These are phyloP conservation scores for Pinus tabuliformis DNA, from an alignment of 75 land plant genomes.

Conservation along the genomic window DNA sequence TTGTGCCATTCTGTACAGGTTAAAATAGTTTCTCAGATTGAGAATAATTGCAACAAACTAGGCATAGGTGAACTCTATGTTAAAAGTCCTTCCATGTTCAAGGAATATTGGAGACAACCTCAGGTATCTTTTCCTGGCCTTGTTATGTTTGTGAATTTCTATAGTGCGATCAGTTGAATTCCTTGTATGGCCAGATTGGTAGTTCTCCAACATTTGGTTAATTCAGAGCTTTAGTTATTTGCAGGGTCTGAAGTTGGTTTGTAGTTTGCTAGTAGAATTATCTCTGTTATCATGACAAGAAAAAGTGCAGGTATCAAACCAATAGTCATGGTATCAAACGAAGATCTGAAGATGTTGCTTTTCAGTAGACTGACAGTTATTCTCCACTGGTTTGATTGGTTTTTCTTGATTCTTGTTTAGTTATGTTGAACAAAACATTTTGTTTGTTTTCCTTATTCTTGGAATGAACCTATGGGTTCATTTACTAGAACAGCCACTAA, in stretches of 20 bases:
- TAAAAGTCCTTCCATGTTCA: constrained; percentile 88
- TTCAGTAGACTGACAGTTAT: no score
- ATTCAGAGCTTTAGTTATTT: neutral
- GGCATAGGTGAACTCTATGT: constrained; percentile 88
- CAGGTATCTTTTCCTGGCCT: constrained; percentile 40
- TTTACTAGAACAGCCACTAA: no score
- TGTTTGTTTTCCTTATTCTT: no score
- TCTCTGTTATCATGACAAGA: neutral
- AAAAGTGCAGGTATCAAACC: neutral
- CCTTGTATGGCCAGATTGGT: neutral
- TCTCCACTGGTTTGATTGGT: no score
- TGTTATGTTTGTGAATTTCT: neutral
- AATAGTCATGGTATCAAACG: no score
- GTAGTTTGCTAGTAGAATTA: neutral
- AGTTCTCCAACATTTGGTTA: neutral
- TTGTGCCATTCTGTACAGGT: constrained; percentile 32
- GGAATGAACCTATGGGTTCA: no score
- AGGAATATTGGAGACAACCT: constrained; percentile 91
- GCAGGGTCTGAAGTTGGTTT: neutral
- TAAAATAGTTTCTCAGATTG: constrained; percentile 62
- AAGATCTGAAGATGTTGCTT: no score
- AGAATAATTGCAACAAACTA: constrained; percentile 11
- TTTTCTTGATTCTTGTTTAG: no score
- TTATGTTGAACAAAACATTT: no score
- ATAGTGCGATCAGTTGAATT: neutral